Conservation (phyloP, 108 stramenopile genomes). For the Epithemia pelagica region DNA sequence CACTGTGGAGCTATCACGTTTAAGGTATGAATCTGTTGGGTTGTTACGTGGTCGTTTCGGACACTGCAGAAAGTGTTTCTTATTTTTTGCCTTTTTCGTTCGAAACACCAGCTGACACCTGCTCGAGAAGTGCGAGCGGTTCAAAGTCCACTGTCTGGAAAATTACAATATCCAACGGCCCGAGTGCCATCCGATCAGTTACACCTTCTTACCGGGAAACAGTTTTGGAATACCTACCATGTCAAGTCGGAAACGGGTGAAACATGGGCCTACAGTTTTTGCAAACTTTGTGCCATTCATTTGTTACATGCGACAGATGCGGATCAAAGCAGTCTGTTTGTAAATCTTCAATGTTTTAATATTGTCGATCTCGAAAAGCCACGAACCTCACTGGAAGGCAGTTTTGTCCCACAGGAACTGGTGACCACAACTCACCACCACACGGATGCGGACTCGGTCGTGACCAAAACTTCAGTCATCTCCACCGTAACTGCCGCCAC, state of each 20-base stretch:
- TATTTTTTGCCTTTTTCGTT: not conserved
- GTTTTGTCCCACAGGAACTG: conserved; percentile 2
- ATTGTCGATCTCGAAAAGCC: conserved; percentile 10
- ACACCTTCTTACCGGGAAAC: not conserved
- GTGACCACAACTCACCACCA: conserved; percentile 11
- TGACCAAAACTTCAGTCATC: conserved; percentile 15
- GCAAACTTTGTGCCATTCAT: conserved; percentile 65
- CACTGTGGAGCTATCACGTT: not conserved
- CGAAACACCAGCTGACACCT: not conserved
- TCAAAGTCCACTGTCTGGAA: not conserved
- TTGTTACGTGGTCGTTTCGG: no score
- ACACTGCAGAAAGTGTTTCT: not conserved
- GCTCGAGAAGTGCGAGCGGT: not conserved
- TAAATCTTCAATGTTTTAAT: conserved; percentile 66
- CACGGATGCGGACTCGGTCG: conserved; percentile 8
- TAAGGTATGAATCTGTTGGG: not conserved
- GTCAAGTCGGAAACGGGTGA: not conserved
- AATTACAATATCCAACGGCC: not conserved
- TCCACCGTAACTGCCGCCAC: conserved; percentile 8
- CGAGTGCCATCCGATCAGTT: not conserved
- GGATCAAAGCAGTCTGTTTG: conserved; percentile 30
- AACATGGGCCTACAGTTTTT: conserved; percentile 60
- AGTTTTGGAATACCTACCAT: not conserved
- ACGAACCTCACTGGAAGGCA: conserved; percentile 4
- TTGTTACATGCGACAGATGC: conserved; percentile 56